A percentile compares a stretch with the other conserved stretches of the same genome.
phyloP scores from a whole-genome alignment of 371 early-diverging fungal species.

The Mortierella sp. region DNA sequence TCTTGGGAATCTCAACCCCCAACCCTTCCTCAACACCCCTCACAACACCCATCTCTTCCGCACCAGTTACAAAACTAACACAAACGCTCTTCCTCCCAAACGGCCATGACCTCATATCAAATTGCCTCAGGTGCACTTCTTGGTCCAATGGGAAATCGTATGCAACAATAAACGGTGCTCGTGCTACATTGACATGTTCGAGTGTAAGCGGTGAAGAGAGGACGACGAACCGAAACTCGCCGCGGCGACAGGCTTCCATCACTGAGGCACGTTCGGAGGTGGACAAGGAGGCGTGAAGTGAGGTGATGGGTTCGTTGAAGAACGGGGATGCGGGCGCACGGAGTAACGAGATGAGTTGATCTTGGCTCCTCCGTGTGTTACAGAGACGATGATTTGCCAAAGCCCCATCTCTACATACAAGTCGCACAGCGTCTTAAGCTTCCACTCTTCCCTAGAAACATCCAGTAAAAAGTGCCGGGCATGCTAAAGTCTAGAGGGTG shows the following conservation, averaged over 20 bases:
- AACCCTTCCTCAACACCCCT: not conserved
- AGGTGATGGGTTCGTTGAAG: slow-evolving; percentile 93
- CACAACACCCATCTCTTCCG: not conserved
- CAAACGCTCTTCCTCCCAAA: not conserved
- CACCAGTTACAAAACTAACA: not conserved
- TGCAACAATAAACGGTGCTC: slow-evolving; percentile 94
- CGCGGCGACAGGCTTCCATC: slow-evolving; percentile 73
- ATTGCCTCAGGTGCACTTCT: slow-evolving; percentile 77
- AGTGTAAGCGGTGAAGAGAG: slow-evolving; percentile 94
- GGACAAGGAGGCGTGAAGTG: slow-evolving; percentile 98
- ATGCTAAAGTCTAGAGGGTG: not conserved
- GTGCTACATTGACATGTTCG: slow-evolving; percentile 94
- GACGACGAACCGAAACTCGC: slow-evolving; percentile 83
- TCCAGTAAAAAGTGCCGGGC: slow-evolving; percentile 96
- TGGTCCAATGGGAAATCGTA: slow-evolving; percentile 93
- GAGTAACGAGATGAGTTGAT: slow-evolving; percentile 95
- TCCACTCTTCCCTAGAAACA: slow-evolving; percentile 96
- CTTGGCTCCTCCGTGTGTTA: slow-evolving; percentile 97
- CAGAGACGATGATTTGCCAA: slow-evolving; percentile 98
- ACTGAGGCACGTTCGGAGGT: slow-evolving; percentile 89
- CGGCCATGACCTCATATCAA: too few relatives aligned
- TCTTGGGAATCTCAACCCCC: not conserved
- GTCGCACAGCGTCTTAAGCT: slow-evolving; percentile 97
- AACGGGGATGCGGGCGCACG: slow-evolving; percentile 60
- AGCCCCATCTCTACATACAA: slow-evolving; percentile 95